Evolutionary conservation across 2,329 filamentous ascomycete species (phyloP).

Genomic region (Sporothrix brunneoviolacea): DNA sequence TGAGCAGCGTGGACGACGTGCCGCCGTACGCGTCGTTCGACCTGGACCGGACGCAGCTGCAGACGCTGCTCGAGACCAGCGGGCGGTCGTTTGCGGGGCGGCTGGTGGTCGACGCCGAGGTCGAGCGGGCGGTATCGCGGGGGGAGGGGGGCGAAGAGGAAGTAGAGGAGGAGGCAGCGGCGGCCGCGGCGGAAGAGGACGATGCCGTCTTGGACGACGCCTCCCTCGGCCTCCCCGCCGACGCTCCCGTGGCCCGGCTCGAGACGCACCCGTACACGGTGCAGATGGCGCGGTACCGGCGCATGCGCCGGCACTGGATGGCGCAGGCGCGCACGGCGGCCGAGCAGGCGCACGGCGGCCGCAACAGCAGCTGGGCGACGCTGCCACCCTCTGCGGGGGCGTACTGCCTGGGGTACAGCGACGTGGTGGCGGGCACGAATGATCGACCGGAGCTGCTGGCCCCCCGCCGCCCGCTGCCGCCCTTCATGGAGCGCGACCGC

Average conservation of each 20-base stretch:
- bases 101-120: neutral
- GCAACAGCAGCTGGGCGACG: conserved; percentile 11
- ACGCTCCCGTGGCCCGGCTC: neutral
- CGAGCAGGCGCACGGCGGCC: conserved; percentile 2
- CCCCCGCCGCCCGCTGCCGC: conserved; percentile 17
- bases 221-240: neutral
- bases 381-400: conserved; percentile 20
- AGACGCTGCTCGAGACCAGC: neutral
- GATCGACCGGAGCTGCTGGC: neutral
- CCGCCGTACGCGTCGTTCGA: neutral
- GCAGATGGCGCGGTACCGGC: conserved; percentile 15
- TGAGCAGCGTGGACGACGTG: neutral
- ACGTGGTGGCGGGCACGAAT: conserved; percentile 13
- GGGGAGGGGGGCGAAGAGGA: no score
- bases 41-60: neutral
- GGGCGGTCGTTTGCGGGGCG: conserved; percentile 6
- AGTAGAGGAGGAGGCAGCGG: neutral
- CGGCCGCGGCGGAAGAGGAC: neutral
- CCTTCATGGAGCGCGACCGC: conserved; percentile 21
- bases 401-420: conserved; percentile 12
- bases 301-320: conserved; percentile 14
- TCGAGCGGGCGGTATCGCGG: neutral
- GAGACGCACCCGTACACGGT: conserved; percentile 17
- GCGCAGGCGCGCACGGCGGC: conserved; percentile 12
- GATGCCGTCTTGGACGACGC: neutral